A percentile compares a stretch with the other conserved stretches of the same genome.
Conservation (phyloP, 1,139 yeast genomes). For the Protomyces pachydermus region DNA sequence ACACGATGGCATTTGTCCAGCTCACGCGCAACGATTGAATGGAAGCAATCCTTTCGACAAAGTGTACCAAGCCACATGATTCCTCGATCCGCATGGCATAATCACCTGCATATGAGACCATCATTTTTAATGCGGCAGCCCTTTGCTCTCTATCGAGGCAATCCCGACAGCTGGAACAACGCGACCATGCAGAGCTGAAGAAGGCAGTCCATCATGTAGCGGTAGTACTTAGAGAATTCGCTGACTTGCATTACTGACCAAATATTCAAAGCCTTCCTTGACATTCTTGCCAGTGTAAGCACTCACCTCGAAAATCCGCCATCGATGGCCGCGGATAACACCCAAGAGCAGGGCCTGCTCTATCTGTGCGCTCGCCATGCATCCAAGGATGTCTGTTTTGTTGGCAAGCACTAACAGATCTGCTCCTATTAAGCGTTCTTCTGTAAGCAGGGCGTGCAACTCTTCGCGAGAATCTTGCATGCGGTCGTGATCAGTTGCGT, state of each 20-base stretch:
- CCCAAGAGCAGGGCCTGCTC: slow-evolving; percentile 35
- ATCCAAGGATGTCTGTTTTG: slow-evolving; percentile 45
- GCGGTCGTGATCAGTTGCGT: slow-evolving; percentile 64
- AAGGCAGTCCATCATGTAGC: not conserved
- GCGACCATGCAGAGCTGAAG: too few species aligned
- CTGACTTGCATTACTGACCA: slow-evolving; percentile 18
- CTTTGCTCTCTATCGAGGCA: too few species aligned
- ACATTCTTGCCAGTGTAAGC: slow-evolving; percentile 50
- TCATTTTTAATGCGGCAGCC: too few species aligned
- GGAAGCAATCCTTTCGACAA: too few species aligned
- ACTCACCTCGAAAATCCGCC: slow-evolving; percentile 47
- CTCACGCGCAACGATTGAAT: too few species aligned
- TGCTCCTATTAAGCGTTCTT: slow-evolving; percentile 65
- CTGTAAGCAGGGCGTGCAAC: slow-evolving; percentile 55
- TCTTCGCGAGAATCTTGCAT: slow-evolving; percentile 51
- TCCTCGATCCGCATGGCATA: too few species aligned
- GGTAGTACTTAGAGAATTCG: not conserved
- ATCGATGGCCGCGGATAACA: slow-evolving; percentile 50
- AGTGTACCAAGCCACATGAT: too few species aligned
- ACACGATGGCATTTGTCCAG: too few species aligned
- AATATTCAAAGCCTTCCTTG: slow-evolving; percentile 6
- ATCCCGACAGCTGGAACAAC: too few species aligned
- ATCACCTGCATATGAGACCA: too few species aligned
- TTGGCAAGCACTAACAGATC: slow-evolving; percentile 45
- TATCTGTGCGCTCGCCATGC: slow-evolving; percentile 34